Percentiles rank a stretch among this genome's conserved stretches.
phyloP scores from a whole-genome alignment of 1,139 yeast genomes.

The Yamadazyma aaseri region DNA sequence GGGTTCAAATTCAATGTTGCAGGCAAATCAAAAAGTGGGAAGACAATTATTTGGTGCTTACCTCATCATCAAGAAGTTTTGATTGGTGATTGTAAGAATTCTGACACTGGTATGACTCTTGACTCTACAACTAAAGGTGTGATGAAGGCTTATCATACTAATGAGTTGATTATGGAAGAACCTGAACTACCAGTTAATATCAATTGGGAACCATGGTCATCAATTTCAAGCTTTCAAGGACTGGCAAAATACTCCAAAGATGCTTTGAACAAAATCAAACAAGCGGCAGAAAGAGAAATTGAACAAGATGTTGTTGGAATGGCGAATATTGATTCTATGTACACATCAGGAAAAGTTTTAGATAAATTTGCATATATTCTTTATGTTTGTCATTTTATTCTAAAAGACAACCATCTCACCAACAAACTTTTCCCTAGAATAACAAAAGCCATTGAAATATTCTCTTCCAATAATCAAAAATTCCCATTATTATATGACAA shows the following conservation, averaged over 20 bases:
- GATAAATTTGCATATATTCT: constrained; percentile 76
- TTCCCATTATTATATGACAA: constrained; percentile 65
- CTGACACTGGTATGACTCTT: constrained; percentile 38
- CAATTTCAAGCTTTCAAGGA: constrained; percentile 28
- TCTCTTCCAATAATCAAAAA: constrained; percentile 55
- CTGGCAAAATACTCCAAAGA: constrained; percentile 34
- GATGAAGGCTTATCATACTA: constrained; percentile 58
- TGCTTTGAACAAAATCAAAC: constrained; percentile 37
- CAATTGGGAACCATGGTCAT: constrained; percentile 60
- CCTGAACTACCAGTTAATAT: constrained; percentile 48
- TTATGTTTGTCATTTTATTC: constrained; percentile 57
- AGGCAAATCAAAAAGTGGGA: constrained; percentile 31
- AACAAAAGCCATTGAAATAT: constrained; percentile 59
- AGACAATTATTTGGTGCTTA: constrained; percentile 49
- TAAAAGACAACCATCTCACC: constrained; percentile 50
- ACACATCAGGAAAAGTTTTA: constrained; percentile 69
- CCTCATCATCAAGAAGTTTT: constrained; percentile 68
- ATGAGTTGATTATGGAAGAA: constrained; percentile 48
- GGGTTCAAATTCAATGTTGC: constrained; percentile 26
- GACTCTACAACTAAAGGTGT: constrained; percentile 71
- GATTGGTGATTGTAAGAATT: constrained; percentile 15
- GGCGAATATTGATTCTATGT: constrained; percentile 71
- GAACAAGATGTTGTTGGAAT: constrained; percentile 53
- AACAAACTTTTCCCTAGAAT: constrained; percentile 45
- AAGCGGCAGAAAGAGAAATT: constrained; percentile 54